Percentiles rank a stretch among this genome's conserved stretches.
Evolutionary conservation across 306 rosid species (phyloP).

Genomic region (Sesbania bispinosa): DNA sequence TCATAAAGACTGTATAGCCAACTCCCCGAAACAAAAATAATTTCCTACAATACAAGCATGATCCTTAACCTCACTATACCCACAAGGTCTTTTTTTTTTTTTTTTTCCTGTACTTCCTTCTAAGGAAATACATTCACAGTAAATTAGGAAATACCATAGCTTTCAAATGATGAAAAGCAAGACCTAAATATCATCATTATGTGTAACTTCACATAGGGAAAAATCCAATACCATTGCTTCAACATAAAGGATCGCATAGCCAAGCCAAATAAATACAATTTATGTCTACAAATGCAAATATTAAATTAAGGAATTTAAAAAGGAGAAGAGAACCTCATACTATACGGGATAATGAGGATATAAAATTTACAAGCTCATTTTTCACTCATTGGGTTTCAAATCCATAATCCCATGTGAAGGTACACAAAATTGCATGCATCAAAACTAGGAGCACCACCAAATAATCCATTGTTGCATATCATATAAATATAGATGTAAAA

Average conservation of each 20-base stretch:
- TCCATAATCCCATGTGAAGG: neutral
- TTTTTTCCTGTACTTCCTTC: no score
- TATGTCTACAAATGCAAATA: neutral
- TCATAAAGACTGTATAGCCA: neutral
- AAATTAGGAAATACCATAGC: neutral
- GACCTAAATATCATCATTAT: neutral
- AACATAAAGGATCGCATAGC: neutral
- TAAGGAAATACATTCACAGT: neutral
- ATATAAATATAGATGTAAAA: neutral
- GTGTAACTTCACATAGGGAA: neutral
- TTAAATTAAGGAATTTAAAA: neutral
- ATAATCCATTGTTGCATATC: neutral
- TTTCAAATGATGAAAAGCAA: neutral
- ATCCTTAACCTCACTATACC: neutral
- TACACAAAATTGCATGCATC: neutral
- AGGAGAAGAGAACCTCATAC: neutral
- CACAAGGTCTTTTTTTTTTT: neutral
- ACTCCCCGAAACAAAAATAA: neutral
- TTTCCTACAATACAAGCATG: neutral
- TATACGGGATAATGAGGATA: neutral
- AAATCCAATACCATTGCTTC: neutral
- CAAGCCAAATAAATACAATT: neutral
- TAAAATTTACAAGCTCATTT: neutral
- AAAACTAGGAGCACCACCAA: neutral
- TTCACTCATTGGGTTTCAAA: neutral